These are phyloP conservation scores for Trichocladium uniseriatum DNA, from an alignment of 495 filamentous ascomycete genomes.

Conservation along the genomic window DNA sequence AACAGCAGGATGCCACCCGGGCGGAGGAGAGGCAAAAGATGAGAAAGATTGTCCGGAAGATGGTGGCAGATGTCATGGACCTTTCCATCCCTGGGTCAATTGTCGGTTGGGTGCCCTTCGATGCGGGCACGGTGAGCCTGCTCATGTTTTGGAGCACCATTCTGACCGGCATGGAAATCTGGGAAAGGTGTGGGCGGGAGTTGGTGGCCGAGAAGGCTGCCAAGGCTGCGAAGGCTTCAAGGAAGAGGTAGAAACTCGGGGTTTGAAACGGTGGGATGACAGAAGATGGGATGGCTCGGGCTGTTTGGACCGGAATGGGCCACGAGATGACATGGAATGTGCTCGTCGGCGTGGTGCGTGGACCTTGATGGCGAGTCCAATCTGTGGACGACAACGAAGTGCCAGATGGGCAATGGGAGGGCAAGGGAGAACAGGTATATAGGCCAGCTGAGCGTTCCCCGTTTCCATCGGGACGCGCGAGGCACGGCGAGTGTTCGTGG, in stretches of 20 bases:
- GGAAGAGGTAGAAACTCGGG: neutral
- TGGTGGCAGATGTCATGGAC: constrained; percentile 49
- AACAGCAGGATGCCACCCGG: neutral
- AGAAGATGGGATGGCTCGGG: too few species aligned
- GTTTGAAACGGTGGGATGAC: too few species aligned
- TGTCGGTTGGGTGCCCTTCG: constrained; percentile 45
- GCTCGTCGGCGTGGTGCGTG: too few species aligned
- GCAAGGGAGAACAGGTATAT: neutral
- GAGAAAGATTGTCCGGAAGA: constrained; percentile 23
- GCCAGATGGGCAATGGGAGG: too few species aligned
- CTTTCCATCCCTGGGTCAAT: constrained; percentile 45
- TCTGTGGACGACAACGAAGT: too few species aligned
- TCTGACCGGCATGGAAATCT: constrained; percentile 48
- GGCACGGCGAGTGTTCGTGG: too few species aligned
- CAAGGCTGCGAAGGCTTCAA: neutral
- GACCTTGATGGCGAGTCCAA: too few species aligned
- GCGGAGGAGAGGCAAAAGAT: constrained; percentile 2
- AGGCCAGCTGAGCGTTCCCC: neutral
- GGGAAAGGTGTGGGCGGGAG: constrained; percentile 41
- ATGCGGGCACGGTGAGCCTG: constrained; percentile 38
- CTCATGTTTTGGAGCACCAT: constrained; percentile 50
- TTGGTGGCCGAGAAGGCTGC: constrained; percentile 7
- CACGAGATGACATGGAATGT: too few species aligned
- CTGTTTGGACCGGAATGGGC: too few species aligned
- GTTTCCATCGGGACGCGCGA: too few species aligned